Conservation (phyloP, 2,329 filamentous ascomycete genomes). For the Penicillium sp. region DNA sequence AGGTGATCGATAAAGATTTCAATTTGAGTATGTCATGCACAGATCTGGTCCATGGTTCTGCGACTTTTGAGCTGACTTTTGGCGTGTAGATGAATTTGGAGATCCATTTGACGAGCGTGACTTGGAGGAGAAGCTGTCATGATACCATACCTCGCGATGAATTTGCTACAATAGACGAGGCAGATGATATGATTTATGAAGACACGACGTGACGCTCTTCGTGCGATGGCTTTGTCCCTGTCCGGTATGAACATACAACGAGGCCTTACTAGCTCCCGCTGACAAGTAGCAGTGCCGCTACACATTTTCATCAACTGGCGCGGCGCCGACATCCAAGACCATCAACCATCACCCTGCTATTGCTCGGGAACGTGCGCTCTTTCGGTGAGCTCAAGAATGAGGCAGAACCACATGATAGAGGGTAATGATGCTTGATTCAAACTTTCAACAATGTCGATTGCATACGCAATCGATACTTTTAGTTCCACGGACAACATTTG, state of each 20-base stretch:
- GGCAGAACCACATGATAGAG: background rate
- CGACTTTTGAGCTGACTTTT: background rate
- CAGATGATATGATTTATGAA: conserved; percentile 29
- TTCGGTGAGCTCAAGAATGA: background rate
- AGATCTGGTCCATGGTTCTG: background rate
- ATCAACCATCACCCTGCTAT: background rate
- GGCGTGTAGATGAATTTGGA: conserved; percentile 44
- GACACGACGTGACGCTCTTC: conserved; percentile 19
- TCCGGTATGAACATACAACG: background rate
- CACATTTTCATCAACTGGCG: background rate
- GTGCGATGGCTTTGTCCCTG: background rate
- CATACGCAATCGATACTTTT: background rate
- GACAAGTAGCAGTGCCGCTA: background rate
- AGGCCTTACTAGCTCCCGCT: background rate
- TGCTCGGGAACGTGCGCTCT: background rate
- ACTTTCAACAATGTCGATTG: background rate
- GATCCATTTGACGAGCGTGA: conserved; percentile 49
- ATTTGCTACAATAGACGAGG: conserved; percentile 11
- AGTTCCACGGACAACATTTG: background rate
- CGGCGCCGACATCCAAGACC: background rate
- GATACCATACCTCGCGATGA: conserved; percentile 1
- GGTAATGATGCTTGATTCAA: background rate
- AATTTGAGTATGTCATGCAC: conserved; percentile 43
- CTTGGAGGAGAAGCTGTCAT: conserved; percentile 31
- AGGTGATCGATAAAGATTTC: conserved; percentile 55